phyloP scores from a whole-genome alignment of 2,329 filamentous ascomycete genomes.

The Exophiala viscosa region DNA sequence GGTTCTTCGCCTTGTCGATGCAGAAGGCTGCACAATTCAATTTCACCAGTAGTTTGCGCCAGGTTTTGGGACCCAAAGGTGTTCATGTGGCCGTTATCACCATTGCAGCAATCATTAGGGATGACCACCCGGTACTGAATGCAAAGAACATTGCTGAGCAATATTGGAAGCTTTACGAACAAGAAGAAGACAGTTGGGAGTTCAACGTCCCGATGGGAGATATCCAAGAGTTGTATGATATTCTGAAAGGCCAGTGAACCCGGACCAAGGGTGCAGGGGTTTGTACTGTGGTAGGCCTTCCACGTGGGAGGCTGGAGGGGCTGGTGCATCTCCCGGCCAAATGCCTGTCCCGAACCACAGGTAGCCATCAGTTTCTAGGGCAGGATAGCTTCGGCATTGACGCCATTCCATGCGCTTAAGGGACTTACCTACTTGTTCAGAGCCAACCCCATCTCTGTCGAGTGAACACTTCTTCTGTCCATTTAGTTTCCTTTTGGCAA shows the following conservation, averaged over 20 bases:
- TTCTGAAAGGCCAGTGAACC: conserved; percentile 5
- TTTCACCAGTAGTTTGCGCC: conserved; percentile 12
- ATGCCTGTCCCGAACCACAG: no score
- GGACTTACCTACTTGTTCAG: no score
- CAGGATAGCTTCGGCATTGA: no score
- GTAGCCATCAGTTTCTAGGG: no score
- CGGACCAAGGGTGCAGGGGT: background rate
- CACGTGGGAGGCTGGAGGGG: background rate
- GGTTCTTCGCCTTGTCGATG: conserved; percentile 15
- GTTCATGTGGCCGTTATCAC: conserved; percentile 28
- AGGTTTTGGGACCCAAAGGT: conserved; percentile 20
- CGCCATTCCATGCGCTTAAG: no score
- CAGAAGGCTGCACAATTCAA: conserved; percentile 22
- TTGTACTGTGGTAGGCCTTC: background rate
- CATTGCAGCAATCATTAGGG: conserved; percentile 22
- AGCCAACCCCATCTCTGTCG: no score
- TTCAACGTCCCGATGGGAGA: conserved; percentile 21
- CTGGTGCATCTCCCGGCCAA: no score
- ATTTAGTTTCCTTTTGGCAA: background rate
- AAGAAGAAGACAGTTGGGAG: conserved; percentile 21
- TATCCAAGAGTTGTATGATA: conserved; percentile 12
- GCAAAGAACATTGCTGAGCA: conserved; percentile 20
- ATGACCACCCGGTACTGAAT: conserved; percentile 20
- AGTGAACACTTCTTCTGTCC: background rate
- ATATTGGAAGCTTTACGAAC: conserved; percentile 26